Conservation (phyloP, 2,329 filamentous ascomycete genomes). For the Sclerotinia minor region DNA sequence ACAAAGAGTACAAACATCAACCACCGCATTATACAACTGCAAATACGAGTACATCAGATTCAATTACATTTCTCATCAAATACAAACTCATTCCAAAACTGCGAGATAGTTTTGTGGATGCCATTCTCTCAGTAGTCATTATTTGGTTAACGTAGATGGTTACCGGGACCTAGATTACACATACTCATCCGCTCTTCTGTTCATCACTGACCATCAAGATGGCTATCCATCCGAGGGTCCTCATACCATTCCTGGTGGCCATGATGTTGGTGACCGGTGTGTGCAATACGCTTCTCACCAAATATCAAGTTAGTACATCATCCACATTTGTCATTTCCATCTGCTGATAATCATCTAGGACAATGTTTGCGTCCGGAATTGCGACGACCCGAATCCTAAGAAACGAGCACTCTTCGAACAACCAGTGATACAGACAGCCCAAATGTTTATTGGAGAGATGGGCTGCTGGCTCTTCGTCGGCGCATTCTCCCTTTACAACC, state of each 20-base stretch:
- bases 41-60: background rate
- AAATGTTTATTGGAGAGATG: conserved; percentile 98
- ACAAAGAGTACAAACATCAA: conserved; percentile 11
- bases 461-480: conserved; percentile 93
- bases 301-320: conserved; percentile 72
- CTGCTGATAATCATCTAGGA: conserved; percentile 56
- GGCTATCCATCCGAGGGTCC: conserved; percentile 18
- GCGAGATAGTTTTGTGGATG: background rate
- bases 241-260: conserved; percentile 81
- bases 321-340: background rate
- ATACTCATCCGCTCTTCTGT: background rate
- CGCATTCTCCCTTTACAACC: conserved; percentile 64
- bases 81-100: background rate
- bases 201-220: conserved; percentile 17
- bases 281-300: conserved; percentile 95
- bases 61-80: background rate
- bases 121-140: background rate
- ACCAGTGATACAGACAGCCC: conserved; percentile 91
- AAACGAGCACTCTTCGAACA: conserved; percentile 81
- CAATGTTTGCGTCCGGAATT: conserved; percentile 94
- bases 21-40: conserved; percentile 1
- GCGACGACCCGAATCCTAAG: conserved; percentile 66
- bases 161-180: conserved; percentile 11
- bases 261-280: conserved; percentile 98
- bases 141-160: conserved; percentile 2